Evolutionary conservation across 202 grass and related monocot genomes (phyloP).

Genomic region (Schoenoplectus tabernaemontani): DNA sequence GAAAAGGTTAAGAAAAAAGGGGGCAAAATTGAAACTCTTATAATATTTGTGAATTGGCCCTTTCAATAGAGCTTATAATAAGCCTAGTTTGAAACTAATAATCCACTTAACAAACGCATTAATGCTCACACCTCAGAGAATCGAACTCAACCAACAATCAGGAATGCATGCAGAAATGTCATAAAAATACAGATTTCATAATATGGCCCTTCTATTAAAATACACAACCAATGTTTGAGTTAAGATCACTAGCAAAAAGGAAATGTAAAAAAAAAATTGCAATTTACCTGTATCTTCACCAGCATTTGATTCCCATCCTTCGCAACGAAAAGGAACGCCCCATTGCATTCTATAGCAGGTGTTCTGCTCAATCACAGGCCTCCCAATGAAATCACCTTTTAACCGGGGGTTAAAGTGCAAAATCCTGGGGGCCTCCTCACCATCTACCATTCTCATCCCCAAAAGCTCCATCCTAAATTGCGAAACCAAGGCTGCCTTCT

Average conservation of each 20-base stretch:
- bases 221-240: not conserved
- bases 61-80: slow-evolving; percentile 6
- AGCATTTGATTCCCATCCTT: slow-evolving; percentile 39
- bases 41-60: not conserved
- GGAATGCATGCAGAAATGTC: not conserved
- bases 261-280: not conserved
- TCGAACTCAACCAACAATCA: not conserved
- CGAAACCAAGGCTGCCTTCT: slow-evolving; percentile 43
- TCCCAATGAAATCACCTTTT: slow-evolving; percentile 54
- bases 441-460: slow-evolving; percentile 64
- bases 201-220: not conserved
- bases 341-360: slow-evolving; percentile 96
- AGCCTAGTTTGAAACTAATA: not conserved
- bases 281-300: slow-evolving; percentile 48
- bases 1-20: not conserved
- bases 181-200: not conserved
- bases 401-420: slow-evolving; percentile 91
- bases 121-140: not conserved
- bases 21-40: not conserved
- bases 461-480: slow-evolving; percentile 78
- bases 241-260: not conserved
- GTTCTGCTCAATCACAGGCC: slow-evolving; percentile 68
- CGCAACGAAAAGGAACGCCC: slow-evolving; percentile 63
- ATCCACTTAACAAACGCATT: not conserved
- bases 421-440: slow-evolving; percentile 79